A percentile compares a stretch with the other conserved stretches of the same genome.
These are phyloP conservation scores for Hypoxylon sp. DNA, from an alignment of 2,329 filamentous ascomycete genomes.

Conservation along the genomic window DNA sequence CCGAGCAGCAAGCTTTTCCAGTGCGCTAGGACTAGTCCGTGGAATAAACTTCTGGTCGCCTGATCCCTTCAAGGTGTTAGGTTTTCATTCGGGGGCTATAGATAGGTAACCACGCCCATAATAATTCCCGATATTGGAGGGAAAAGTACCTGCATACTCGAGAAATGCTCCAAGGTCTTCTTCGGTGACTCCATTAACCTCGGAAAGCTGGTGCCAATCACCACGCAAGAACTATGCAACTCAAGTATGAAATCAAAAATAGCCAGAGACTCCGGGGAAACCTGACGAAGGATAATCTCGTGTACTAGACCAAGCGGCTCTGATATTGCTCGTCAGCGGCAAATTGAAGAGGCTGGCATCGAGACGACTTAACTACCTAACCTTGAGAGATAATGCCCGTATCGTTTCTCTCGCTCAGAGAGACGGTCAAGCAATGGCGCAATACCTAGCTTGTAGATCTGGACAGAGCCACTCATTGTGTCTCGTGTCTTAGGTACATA, in stretches of 20 bases:
- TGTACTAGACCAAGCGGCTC: slow-evolving; percentile 69
- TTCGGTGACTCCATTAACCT: slow-evolving; percentile 50
- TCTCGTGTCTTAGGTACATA: slow-evolving; percentile 1
- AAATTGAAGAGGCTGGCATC: background rate
- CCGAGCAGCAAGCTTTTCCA: slow-evolving; percentile 61
- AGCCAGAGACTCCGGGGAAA: slow-evolving; percentile 69
- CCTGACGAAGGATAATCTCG: slow-evolving; percentile 70
- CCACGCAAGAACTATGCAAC: slow-evolving; percentile 65
- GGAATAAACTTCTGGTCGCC: slow-evolving; percentile 74
- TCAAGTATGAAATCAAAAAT: slow-evolving; percentile 74
- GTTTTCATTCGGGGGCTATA: background rate
- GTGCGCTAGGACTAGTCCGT: slow-evolving; percentile 58
- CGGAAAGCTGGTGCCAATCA: slow-evolving; percentile 64
- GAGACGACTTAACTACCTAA: slow-evolving; percentile 32
- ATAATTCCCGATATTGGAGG: slow-evolving; percentile 73
- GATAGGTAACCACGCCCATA: slow-evolving; percentile 57
- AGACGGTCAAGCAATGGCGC: slow-evolving; percentile 67
- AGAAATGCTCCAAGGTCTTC: slow-evolving; percentile 66
- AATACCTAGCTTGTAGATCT: slow-evolving; percentile 44
- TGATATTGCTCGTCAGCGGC: slow-evolving; percentile 47
- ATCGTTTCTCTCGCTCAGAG: slow-evolving; percentile 70
- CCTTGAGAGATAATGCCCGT: slow-evolving; percentile 72
- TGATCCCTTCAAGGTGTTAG: slow-evolving; percentile 57
- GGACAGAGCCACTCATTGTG: slow-evolving; percentile 22
- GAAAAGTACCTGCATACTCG: slow-evolving; percentile 69